These are phyloP conservation scores for Lactarius indigo DNA, from an alignment of 768 basidiomycete genomes.

Conservation along the genomic window DNA sequence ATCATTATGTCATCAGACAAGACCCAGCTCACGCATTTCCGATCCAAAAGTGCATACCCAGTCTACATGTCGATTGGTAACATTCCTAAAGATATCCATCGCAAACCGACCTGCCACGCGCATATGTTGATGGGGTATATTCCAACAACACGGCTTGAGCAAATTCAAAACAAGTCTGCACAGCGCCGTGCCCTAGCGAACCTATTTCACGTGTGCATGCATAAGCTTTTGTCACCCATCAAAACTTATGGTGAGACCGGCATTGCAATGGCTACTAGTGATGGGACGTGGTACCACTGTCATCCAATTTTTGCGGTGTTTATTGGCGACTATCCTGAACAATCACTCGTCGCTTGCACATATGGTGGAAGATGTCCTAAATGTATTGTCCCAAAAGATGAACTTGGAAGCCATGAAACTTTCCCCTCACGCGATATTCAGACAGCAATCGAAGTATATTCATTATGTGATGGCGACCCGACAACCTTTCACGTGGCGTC, in stretches of 20 bases:
- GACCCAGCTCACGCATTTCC: no score
- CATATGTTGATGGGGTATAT: not conserved
- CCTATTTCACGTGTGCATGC: not conserved
- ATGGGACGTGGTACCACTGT: no score
- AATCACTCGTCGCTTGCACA: no score
- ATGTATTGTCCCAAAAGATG: not conserved
- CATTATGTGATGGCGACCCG: no score
- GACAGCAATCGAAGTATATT: no score
- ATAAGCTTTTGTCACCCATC: not conserved
- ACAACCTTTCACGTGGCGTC: no score
- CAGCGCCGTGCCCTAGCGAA: not conserved
- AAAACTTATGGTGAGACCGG: not conserved
- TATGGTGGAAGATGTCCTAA: not conserved
- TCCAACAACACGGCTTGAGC: not conserved
- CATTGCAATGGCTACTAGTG: not conserved
- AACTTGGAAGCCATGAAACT: not conserved
- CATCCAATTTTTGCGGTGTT: no score
- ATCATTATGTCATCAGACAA: not conserved
- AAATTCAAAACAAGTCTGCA: not conserved
- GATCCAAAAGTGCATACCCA: no score
- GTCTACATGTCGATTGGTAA: not conserved
- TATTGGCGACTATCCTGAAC: no score
- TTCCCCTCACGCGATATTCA: not conserved
- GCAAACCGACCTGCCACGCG: not conserved
- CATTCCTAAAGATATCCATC: not conserved